A percentile compares a stretch with the other conserved stretches of the same genome.
Conservation (phyloP, 2,329 filamentous ascomycete genomes). For the Fusarium papillatum region DNA sequence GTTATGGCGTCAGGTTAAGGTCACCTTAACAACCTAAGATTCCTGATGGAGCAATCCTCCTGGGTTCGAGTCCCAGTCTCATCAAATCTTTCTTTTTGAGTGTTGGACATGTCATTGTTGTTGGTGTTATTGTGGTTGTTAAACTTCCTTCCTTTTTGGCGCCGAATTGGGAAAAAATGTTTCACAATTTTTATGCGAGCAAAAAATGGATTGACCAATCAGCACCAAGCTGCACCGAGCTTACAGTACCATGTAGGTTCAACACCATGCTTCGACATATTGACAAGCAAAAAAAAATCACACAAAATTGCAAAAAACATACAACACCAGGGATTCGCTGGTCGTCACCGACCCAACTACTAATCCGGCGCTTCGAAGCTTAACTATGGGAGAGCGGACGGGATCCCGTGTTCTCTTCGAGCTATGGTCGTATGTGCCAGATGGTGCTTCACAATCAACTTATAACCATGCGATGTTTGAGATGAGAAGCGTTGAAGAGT, state of each 20-base stretch:
- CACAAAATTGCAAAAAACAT: slow-evolving; percentile 1
- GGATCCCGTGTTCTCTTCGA: slow-evolving; percentile 32
- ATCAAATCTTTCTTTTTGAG: slow-evolving; percentile 34
- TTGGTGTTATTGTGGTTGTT: not conserved
- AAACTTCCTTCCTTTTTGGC: not conserved
- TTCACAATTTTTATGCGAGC: not conserved
- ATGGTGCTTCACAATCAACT: not conserved
- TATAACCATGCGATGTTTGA: not conserved
- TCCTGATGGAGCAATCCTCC: slow-evolving; percentile 47
- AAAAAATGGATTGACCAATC: not conserved
- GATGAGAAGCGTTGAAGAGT: not conserved
- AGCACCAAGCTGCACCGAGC: not conserved
- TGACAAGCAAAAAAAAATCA: not conserved
- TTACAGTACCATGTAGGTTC: not conserved
- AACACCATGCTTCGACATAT: not conserved
- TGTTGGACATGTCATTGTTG: not conserved
- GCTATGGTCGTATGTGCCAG: slow-evolving; percentile 29
- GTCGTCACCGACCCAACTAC: slow-evolving; percentile 34
- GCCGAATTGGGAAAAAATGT: not conserved
- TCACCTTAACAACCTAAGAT: slow-evolving; percentile 40
- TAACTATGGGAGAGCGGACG: slow-evolving; percentile 32
- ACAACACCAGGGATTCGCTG: slow-evolving; percentile 32
- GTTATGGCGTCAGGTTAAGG: slow-evolving; percentile 47
- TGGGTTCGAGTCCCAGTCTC: slow-evolving; percentile 47
- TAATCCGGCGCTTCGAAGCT: slow-evolving; percentile 28